Conservation (phyloP, 2,329 filamentous ascomycete genomes). For the Elsinoe australis region DNA sequence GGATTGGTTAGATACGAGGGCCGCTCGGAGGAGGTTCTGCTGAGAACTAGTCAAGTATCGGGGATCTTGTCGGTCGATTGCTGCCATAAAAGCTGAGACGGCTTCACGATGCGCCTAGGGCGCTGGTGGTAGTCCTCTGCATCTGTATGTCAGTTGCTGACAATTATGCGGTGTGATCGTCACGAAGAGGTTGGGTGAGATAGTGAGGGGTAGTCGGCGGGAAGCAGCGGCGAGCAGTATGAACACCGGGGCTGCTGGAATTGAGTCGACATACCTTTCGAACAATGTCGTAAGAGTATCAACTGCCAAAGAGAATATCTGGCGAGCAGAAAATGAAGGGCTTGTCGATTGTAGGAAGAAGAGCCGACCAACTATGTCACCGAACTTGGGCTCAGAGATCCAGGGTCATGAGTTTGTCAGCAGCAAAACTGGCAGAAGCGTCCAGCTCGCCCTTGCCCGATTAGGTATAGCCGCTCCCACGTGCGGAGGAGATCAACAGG, state of each 20-base stretch:
- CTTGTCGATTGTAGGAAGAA: conserved; percentile 6
- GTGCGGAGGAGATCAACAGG: conserved; percentile 14
- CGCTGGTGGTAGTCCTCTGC: conserved; percentile 18
- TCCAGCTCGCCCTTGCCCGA: conserved; percentile 1
- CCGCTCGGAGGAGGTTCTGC: conserved; percentile 42
- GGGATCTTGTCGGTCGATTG: conserved; percentile 8
- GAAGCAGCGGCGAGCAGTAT: conserved; percentile 5
- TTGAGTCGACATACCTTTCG: not conserved
- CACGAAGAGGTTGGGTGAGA: not conserved
- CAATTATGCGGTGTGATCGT: not conserved
- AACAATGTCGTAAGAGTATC: not conserved
- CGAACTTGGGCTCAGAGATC: conserved; percentile 17
- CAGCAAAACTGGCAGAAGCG: conserved; percentile 11
- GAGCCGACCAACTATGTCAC: conserved; percentile 43
- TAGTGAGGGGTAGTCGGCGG: conserved; percentile 2
- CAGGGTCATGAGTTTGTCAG: conserved; percentile 14
- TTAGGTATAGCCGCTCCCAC: conserved; percentile 5
- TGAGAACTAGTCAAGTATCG: conserved; percentile 40
- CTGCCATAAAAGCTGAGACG: conserved; percentile 28
- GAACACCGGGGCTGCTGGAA: not conserved
- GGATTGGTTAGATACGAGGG: conserved; percentile 40
- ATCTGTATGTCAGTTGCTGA: conserved; percentile 4
- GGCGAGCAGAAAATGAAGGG: not conserved
- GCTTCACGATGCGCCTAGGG: conserved; percentile 17
- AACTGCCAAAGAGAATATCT: not conserved